phyloP scores from a whole-genome alignment of 441 rosid genomes.

The Gossypium gossypioides region DNA sequence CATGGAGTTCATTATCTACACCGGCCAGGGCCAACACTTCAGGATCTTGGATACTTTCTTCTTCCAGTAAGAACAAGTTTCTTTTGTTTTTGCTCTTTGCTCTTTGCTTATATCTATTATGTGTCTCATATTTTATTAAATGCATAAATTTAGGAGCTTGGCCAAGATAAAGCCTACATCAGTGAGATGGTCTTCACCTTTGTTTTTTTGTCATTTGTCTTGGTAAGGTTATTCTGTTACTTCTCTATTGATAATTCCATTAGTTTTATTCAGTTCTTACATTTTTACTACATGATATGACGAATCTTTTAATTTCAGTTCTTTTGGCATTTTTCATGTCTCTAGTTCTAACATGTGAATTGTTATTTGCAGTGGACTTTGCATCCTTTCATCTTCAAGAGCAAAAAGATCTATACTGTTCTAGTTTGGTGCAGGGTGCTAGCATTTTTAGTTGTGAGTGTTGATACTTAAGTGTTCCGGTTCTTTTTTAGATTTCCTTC shows the following conservation, averaged over 20 bases:
- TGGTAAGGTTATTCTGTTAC: constrained; percentile 40
- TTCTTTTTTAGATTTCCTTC: neutral
- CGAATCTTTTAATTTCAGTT: neutral
- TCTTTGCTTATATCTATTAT: neutral
- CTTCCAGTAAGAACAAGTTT: constrained; percentile 54
- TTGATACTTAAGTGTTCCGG: constrained; percentile 5
- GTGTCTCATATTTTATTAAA: neutral
- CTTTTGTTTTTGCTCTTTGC: constrained; percentile 11
- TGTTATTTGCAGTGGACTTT: constrained; percentile 78
- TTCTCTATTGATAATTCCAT: neutral
- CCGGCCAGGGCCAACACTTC: constrained; percentile 73
- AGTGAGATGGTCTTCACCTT: constrained; percentile 72
- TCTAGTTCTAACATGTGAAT: neutral
- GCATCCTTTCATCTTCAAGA: constrained; percentile 89
- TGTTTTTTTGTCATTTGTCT: constrained; percentile 57
- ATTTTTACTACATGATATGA: neutral
- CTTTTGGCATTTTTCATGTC: neutral
- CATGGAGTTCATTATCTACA: constrained; percentile 92
- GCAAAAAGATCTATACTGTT: constrained; percentile 93
- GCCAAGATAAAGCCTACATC: constrained; percentile 82
- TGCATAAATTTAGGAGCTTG: constrained; percentile 60
- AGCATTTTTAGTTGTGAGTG: constrained; percentile 87
- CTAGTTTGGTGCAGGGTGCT: constrained; percentile 94
- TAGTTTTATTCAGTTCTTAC: neutral
- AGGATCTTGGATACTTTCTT: constrained; percentile 76